Conservation (phyloP, 2,329 filamentous ascomycete species). For the Chrysosporium queenslandicum region DNA sequence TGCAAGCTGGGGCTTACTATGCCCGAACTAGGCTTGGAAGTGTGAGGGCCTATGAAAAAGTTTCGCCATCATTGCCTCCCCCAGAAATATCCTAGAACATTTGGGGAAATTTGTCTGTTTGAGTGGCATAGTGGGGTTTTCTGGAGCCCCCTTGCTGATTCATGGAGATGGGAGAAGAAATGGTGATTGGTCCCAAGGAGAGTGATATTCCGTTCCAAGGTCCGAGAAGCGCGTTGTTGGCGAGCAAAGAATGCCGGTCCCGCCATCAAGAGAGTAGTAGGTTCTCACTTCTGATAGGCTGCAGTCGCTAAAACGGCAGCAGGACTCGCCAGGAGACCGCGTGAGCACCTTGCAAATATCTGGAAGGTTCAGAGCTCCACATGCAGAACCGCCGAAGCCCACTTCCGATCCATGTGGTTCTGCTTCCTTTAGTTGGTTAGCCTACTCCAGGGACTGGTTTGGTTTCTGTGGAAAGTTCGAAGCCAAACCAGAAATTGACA, state of each 20-base stretch:
- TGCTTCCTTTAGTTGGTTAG: slow-evolving; percentile 1
- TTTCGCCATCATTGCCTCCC: slow-evolving; percentile 21
- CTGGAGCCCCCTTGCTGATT: neutral
- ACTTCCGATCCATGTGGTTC: slow-evolving; percentile 6
- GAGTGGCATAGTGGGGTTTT: neutral
- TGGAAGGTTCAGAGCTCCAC: slow-evolving; percentile 5
- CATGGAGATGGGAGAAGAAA: neutral
- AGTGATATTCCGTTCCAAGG: slow-evolving; percentile 2
- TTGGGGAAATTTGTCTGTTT: slow-evolving; percentile 6
- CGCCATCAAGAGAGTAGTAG: neutral
- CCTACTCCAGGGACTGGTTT: neutral
- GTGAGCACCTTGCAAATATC: neutral
- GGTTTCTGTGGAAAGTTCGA: neutral
- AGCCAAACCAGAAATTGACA: neutral
- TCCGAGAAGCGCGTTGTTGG: slow-evolving; percentile 5
- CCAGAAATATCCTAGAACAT: slow-evolving; percentile 18
- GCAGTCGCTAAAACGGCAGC: neutral
- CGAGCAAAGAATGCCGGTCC: neutral
- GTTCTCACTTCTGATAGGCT: neutral
- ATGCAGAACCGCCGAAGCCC: neutral
- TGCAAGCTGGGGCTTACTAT: neutral
- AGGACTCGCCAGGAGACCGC: slow-evolving; percentile 5
- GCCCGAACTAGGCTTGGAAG: slow-evolving; percentile 7
- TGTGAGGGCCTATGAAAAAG: neutral
- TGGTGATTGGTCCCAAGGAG: neutral